Evolutionary conservation across 2,329 filamentous ascomycete genomes (phyloP), one percentile per base, ranked within the genome.

Genomic region (Ophiocordyceps camponoti-saundersi): DNA sequence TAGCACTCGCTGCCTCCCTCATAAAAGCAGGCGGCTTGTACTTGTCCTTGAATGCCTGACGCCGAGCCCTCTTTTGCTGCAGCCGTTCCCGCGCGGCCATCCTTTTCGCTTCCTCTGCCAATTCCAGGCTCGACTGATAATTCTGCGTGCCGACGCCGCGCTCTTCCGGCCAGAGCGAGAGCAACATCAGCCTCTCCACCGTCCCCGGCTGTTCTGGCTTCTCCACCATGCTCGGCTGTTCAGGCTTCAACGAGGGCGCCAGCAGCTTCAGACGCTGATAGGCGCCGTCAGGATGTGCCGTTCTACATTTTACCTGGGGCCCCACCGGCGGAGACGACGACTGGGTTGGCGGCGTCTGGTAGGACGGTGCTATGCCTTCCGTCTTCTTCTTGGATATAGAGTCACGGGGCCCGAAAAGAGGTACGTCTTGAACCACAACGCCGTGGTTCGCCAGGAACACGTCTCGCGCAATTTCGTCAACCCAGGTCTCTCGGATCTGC

Each of bases 121-220:
- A 48, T 7, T 59, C 57, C 20, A 68, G 58, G 39, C 62, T 66
- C 16, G 66, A 67, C 3, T 65, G 49, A 47, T 69, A 69, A 40
- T 56, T 54, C 6, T 56, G 54, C 2, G 58, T 59, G 18, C 58
- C 54, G 3, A 60, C 53, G 18, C 64, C 66, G 8, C 61, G 60
- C 44, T 65, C 57, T 2, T 56, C 53, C 1, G 66, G 66, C 66
- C 66, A 69, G 49, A 59, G 59, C 6, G 61, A 56, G 1, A 69
- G 53, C 1, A 67, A 48, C 4, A 50, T 55, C 2, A 60, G 56
- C 23, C 55, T 52, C 32, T 58, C 60, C 18, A 55, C 53, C 7
- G 52, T 49, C 6, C 53, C 55, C 45, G 60, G 48, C 21, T 54
- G 56, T 2, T 54, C 55, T 0, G 56, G 41, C 13, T n/a, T 52